These are phyloP conservation scores for Pleurozium schreberi DNA, from an alignment of 225 moss, liverwort and hornwort genomes.

Conservation along the genomic window DNA sequence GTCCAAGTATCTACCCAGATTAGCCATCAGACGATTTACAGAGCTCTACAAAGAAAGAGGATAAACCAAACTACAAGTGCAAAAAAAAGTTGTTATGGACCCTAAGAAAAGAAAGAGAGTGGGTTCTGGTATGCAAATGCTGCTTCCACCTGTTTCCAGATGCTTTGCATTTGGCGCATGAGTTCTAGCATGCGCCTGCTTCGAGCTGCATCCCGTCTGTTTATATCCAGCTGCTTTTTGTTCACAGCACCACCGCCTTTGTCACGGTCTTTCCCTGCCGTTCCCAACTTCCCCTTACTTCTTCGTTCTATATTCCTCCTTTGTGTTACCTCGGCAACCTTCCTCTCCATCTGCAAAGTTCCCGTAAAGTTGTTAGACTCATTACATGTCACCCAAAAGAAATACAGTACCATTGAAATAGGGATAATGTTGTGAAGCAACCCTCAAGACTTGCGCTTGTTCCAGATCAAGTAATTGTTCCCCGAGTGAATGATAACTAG, in stretches of 20 bases:
- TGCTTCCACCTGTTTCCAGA: constrained; percentile 65
- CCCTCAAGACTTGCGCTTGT: not conserved
- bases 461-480: not conserved
- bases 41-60: not conserved
- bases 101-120: not conserved
- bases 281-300: constrained; percentile 43
- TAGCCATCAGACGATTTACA: not conserved
- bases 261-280: constrained; percentile 65
- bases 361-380: not conserved
- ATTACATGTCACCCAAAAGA: not conserved
- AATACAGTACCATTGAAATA: not conserved
- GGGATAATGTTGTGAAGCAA: not conserved
- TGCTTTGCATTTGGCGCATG: constrained; percentile 71
- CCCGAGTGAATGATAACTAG: not conserved
- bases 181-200: constrained; percentile 85
- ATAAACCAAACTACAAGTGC: not conserved
- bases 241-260: constrained; percentile 52
- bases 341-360: constrained; percentile 49
- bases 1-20: not conserved
- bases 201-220: constrained; percentile 70
- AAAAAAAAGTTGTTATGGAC: not conserved
- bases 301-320: constrained; percentile 33
- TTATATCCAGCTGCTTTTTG: constrained; percentile 62
- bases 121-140: not conserved
- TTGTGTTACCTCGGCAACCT: constrained; percentile 41